phyloP scores from a whole-genome alignment of 306 rosid genomes.

The Castanospermum australe region DNA sequence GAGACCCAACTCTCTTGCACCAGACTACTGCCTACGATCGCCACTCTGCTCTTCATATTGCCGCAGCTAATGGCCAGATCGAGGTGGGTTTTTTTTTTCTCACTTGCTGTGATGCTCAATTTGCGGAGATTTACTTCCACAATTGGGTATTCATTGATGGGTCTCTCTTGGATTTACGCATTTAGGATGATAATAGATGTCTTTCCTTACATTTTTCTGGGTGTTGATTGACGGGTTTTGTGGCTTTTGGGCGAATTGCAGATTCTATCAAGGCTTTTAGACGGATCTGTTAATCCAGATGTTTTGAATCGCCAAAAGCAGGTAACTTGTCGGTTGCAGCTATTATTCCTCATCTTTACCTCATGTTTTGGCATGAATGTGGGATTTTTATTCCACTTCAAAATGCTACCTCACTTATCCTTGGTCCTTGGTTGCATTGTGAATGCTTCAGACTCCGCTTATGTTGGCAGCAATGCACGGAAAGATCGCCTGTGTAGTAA shows the following conservation, averaged over 20 bases:
- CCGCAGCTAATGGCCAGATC: constrained; percentile 88
- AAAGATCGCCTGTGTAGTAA: constrained; percentile 62
- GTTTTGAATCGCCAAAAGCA: constrained; percentile 84
- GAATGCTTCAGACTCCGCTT: constrained; percentile 74
- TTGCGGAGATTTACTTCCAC: background rate
- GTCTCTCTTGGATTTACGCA: background rate
- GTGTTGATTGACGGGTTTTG: background rate
- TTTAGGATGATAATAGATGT: no score
- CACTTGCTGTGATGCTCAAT: background rate
- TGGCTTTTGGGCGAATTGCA: constrained; percentile 9
- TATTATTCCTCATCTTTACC: background rate
- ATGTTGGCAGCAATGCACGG: constrained; percentile 96
- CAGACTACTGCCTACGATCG: constrained; percentile 69
- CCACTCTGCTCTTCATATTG: constrained; percentile 78
- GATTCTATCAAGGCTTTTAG: constrained; percentile 68
- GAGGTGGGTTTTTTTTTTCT: constrained; percentile 46
- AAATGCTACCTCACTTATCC: background rate
- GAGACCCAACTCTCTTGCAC: constrained; percentile 49
- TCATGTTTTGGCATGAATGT: background rate
- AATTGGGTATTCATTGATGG: background rate
- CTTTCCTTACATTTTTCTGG: background rate
- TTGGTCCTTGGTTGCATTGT: background rate
- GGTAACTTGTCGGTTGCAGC: constrained; percentile 32
- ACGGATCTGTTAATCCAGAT: constrained; percentile 75
- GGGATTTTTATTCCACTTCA: background rate